A percentile compares a stretch with the other conserved stretches of the same genome.
Conservation (phyloP, 2,329 filamentous ascomycete species). For the Neodidymelliopsis sp. region DNA sequence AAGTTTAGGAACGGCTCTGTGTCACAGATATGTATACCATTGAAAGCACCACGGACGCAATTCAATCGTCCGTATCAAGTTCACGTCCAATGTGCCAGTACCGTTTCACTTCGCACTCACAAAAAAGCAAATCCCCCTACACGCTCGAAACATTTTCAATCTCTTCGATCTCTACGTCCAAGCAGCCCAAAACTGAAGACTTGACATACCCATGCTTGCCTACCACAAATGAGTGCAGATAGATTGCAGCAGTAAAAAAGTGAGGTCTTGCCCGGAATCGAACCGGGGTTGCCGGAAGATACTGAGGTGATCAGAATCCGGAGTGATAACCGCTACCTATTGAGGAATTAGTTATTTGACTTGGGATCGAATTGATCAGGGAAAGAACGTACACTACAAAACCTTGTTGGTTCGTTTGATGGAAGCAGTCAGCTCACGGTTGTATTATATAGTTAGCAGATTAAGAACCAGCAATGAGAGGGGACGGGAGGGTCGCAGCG, state of each 20-base stretch:
- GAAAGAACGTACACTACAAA: constrained; percentile 15
- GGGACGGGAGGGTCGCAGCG: no score
- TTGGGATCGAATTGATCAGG: constrained; percentile 8
- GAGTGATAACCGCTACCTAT: constrained; percentile 23
- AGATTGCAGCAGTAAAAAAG: constrained; percentile 1
- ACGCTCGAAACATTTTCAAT: no score
- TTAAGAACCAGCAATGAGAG: neutral
- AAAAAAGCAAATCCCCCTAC: no score
- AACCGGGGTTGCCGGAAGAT: constrained; percentile 22
- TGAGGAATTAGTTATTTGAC: constrained; percentile 1
- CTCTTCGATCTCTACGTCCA: no score
- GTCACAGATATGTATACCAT: constrained; percentile 18
- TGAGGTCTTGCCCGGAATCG: constrained; percentile 24
- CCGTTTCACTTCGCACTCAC: no score
- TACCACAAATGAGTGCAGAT: no score
- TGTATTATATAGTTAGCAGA: neutral
- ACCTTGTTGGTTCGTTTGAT: constrained; percentile 8
- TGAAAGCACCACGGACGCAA: constrained; percentile 2
- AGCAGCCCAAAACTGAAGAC: no score
- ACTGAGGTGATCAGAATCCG: constrained; percentile 23
- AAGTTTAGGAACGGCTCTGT: constrained; percentile 1
- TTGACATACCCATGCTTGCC: no score
- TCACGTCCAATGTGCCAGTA: no score
- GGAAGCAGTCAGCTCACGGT: neutral
- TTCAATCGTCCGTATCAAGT: no score